Base-by-base conservation (phyloP, 169 alveolate genomes). In the Plasmodium fragile region DNA sequence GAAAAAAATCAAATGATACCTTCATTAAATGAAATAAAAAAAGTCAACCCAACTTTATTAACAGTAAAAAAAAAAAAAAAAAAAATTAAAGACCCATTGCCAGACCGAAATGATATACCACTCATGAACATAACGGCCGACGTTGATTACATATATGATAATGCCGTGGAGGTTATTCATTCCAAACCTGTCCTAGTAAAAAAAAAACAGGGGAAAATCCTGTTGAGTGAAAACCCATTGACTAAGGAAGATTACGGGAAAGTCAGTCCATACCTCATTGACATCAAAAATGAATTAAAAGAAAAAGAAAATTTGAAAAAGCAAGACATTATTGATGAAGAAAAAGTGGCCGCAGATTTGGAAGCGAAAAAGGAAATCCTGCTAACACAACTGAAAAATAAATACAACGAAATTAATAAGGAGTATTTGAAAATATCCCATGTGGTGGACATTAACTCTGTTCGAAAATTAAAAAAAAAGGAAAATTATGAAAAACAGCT, bases 221-320 rank as follows among this genome's bases (percentile, higher is more conserved):
- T 91, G n/a, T 80, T 91, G 30, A 73, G 73, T 71, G 94, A 81
- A 70, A 52, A 91, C 13, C 94, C 94, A 43, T 70, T 91, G 52
- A 30, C 11, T 3, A 91, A 91, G 55, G 83, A 91, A 81, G 94
- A 91, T 32, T 91, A 91, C 71, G 94, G 94, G 3, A 91, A 91
- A 81, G 25, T 91, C 4, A 91, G 94, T 69, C 90, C 94, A 18
- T 91, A 91, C 59, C 84, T 91, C 16, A 79, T 91, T 8, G 39
- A 91, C 10, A 91, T 91, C 2, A 91, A 91, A 72, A 36, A 91
- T 36, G 92, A 91, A 55, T 81, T 91, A 81, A 79, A 70, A 70
- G 94, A 91, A 91, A 91, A 91, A 25, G 92, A 91, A 70, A 91
- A 81, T 91, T 71, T 81, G 77, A 91, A 91, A 81, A 91, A 91